Conservation (phyloP, 2,329 filamentous ascomycete genomes). For the Calonectria pauciramosa region DNA sequence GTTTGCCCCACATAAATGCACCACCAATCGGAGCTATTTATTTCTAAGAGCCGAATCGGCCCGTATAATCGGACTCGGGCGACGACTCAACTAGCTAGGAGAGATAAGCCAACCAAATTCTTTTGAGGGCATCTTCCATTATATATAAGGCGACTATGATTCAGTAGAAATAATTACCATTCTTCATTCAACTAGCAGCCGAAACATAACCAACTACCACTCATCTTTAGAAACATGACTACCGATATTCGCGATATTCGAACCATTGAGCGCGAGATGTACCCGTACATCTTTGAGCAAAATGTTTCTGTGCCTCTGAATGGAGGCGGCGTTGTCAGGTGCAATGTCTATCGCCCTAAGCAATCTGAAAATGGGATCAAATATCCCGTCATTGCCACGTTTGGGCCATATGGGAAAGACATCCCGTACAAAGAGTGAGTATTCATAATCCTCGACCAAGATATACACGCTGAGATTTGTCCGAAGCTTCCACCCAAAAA, state of each 20-base stretch:
- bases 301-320: not conserved
- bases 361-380: not conserved
- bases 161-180: not conserved
- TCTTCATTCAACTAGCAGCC: not conserved
- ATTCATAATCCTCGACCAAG: not conserved
- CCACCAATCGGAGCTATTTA: no score
- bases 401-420: conserved; percentile 1
- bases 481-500: conserved; percentile 27
- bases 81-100: no score
- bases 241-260: not conserved
- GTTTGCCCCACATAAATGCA: no score
- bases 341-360: not conserved
- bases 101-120: no score
- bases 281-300: not conserved
- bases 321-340: not conserved
- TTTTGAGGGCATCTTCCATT: no score
- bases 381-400: not conserved
- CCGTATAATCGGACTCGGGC: no score
- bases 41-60: no score
- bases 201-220: not conserved
- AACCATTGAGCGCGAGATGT: not conserved
- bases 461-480: not conserved
- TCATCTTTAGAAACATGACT: not conserved
- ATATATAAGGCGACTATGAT: no score
- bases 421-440: not conserved